Conservation (phyloP, 345 rosid species). For the Aegle marmelos region DNA sequence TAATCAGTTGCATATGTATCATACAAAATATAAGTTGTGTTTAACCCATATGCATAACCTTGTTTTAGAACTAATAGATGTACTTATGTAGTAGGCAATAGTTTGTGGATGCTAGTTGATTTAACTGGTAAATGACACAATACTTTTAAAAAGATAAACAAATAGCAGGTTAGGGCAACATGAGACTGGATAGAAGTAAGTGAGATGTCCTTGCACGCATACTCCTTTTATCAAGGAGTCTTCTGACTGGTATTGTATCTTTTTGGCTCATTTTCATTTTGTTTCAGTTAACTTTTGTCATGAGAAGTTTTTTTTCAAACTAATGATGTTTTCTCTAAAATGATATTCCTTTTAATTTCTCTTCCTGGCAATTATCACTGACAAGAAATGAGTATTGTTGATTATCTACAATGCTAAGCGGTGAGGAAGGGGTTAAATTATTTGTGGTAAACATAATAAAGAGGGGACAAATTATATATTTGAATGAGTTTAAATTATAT, state of each 20-base stretch:
- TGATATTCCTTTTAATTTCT: background rate
- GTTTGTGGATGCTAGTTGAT: too few species aligned
- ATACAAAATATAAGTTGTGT: background rate
- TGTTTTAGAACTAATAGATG: background rate
- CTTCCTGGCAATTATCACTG: background rate
- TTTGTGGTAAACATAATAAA: background rate
- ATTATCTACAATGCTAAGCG: background rate
- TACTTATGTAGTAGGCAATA: background rate
- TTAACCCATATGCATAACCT: background rate
- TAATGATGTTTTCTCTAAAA: background rate
- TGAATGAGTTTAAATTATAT: background rate
- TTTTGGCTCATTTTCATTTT: background rate
- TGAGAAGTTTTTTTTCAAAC: background rate
- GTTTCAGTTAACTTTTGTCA: background rate
- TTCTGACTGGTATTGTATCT: background rate
- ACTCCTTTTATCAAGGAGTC: background rate
- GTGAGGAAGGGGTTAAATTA: background rate
- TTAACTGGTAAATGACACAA: too few species aligned
- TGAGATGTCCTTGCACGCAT: background rate
- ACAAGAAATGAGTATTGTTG: background rate
- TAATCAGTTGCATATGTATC: background rate
- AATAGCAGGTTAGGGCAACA: background rate
- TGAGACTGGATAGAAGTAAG: background rate
- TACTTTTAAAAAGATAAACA: too few species aligned
- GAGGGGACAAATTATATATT: background rate